Evolutionary conservation across 371 early-diverging fungal species (phyloP), one percentile per base, ranked within the genome.

Genomic region (Rhizopus microsporus): DNA sequence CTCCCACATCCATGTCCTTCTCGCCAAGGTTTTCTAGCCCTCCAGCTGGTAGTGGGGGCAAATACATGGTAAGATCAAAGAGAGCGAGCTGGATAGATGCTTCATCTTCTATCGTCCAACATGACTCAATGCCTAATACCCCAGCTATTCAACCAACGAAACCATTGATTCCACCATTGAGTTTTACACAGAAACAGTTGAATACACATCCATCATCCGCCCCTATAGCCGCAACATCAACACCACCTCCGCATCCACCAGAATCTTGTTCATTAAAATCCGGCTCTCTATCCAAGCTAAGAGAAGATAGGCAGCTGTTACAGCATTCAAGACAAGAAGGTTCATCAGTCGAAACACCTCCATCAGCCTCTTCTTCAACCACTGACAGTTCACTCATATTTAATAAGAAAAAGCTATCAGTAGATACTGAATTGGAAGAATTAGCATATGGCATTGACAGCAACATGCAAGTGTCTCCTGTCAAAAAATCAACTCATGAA

Each of bases 81-180:
- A 57, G 72, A 42, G 71, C 67, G 6, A 72, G 69, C 29, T 76
- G 68, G 69, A 68, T 76, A 15, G 77, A 76, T 59, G 65, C 67
- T 0, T 67, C 61, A 29, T 64, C 75, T 23, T 66, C 68, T 3
- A 62, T 62, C 39, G 42, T 54, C 46, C 43, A 58, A 17, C 51
- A 60, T 15, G 62, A 57, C 12, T 60, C 68, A 4, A 48, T 47
- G 10, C 65, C 69, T 8, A 59, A 62, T 13, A 68, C 71, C 29
- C 65, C 65, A 6, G 7, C 37, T 0, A 48, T 47, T 9, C 47
- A 51, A 30, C 17, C 51, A 8, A 46, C 35, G 7, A 48, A 34
- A 38, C 55, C 29, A 39, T 56, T 47, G 32, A 63, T 57, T 30
- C 55, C 67, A 3, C 63, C 57, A 3, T 49, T 54, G 12, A 49